Conservation (phyloP, 306 rosid species). For the Citrullus mucosospermus region DNA sequence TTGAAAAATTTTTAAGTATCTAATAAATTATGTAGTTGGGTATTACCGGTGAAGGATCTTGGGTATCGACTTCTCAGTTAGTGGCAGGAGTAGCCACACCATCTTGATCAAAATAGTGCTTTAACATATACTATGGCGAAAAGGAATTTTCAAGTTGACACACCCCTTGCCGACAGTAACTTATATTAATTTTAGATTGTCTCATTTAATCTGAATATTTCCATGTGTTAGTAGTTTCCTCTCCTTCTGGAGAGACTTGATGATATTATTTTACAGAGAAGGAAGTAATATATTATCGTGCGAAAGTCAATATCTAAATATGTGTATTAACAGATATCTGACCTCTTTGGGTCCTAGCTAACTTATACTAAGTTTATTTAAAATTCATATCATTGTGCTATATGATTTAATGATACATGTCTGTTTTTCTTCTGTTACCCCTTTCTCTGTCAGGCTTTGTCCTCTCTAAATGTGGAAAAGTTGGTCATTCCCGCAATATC, state of each 20-base stretch:
- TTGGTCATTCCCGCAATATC: slow-evolving; percentile 89
- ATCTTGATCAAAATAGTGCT: not conserved
- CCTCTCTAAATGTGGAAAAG: slow-evolving; percentile 62
- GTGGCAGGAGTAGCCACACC: not conserved
- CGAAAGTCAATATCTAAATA: not conserved
- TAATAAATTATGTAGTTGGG: not conserved
- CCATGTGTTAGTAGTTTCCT: not conserved
- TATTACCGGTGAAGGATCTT: not conserved
- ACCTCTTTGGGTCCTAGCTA: not conserved
- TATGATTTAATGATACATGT: not conserved
- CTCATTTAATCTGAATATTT: not conserved
- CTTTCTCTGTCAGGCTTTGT: slow-evolving; percentile 44
- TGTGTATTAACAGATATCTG: not conserved
- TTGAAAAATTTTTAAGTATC: no score
- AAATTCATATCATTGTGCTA: not conserved
- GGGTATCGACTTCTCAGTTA: not conserved
- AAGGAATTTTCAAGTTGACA: not conserved
- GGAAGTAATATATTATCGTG: not conserved
- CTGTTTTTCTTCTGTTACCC: not conserved
- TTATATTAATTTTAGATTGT: not conserved
- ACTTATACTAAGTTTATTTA: not conserved
- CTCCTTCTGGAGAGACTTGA: not conserved
- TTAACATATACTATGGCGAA: not conserved
- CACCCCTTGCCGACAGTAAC: not conserved
- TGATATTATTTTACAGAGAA: not conserved